A percentile compares a stretch with the other conserved stretches of the same genome.
Conservation (phyloP, 2,329 filamentous ascomycete genomes). For the Alternaria arborescens region DNA sequence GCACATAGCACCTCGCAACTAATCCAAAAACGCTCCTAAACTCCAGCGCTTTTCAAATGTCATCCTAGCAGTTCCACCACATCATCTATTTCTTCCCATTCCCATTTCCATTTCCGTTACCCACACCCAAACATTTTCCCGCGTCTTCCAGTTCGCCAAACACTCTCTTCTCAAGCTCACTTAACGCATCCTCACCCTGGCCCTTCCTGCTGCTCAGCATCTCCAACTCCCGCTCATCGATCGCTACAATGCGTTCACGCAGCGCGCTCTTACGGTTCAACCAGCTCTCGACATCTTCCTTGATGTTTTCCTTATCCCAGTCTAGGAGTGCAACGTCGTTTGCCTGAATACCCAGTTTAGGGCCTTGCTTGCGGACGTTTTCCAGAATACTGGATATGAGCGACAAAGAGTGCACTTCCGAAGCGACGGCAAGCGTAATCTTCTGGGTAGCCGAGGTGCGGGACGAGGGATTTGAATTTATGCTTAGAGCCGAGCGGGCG, state of each 20-base stretch:
- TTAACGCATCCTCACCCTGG: slow-evolving; percentile 48
- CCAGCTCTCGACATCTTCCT: slow-evolving; percentile 87
- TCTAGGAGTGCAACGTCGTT: slow-evolving; percentile 74
- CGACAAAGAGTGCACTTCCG: slow-evolving; percentile 80
- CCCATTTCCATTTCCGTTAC: slow-evolving; percentile 22
- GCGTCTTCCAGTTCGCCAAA: slow-evolving; percentile 55
- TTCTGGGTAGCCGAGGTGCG: slow-evolving; percentile 52
- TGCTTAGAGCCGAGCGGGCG: slow-evolving; percentile 72
- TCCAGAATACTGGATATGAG: slow-evolving; percentile 78
- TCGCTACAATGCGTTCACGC: slow-evolving; percentile 75
- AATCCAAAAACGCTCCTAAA: slow-evolving; percentile 6
- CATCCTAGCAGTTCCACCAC: neutral
- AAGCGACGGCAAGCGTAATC: slow-evolving; percentile 76
- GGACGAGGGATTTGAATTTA: slow-evolving; percentile 63
- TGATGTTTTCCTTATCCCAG: slow-evolving; percentile 76
- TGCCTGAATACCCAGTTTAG: slow-evolving; percentile 59
- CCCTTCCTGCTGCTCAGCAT: slow-evolving; percentile 56
- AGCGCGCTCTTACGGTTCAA: slow-evolving; percentile 74
- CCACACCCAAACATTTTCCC: slow-evolving; percentile 49
- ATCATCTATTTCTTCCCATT: slow-evolving; percentile 9
- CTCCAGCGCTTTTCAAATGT: slow-evolving; percentile 16
- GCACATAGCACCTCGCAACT: neutral
- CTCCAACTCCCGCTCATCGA: slow-evolving; percentile 75
- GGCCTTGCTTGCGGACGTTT: slow-evolving; percentile 64
- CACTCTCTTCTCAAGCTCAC: slow-evolving; percentile 77